These are phyloP conservation scores for Rhypophila decipiens DNA, from an alignment of 495 filamentous ascomycete species.

Conservation along the genomic window DNA sequence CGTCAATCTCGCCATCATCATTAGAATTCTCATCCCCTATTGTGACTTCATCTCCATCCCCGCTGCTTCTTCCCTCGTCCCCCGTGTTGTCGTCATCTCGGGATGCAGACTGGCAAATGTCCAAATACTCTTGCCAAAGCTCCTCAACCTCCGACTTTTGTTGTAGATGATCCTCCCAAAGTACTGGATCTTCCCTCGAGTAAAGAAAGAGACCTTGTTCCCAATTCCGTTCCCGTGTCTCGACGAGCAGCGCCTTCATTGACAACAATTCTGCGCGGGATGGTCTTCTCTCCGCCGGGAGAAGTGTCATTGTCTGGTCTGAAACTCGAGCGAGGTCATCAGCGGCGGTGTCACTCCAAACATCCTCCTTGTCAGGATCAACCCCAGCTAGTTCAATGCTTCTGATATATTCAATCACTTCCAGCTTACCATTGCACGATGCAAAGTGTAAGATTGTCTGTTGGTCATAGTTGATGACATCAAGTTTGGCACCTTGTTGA, in stretches of 20 bases:
- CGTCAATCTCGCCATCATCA: not conserved
- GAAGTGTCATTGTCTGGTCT: not conserved
- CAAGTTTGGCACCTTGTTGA: not conserved
- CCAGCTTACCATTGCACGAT: not conserved
- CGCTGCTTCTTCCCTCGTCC: not conserved
- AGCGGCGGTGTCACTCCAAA: not conserved
- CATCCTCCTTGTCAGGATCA: not conserved
- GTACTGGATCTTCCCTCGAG: not conserved
- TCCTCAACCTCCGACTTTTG: not conserved
- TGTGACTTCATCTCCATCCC: not conserved
- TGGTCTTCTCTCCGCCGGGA: not conserved
- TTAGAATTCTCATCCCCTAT: not conserved
- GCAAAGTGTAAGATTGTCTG: too few species aligned
- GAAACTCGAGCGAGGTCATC: not conserved
- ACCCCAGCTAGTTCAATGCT: not conserved
- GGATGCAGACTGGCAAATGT: not conserved
- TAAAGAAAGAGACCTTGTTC: not conserved
- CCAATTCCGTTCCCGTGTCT: not conserved
- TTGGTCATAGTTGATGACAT: not conserved
- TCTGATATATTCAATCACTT: not conserved
- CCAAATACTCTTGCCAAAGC: not conserved
- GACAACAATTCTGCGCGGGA: not conserved
- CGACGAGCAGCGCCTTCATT: not conserved
- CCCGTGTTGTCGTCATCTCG: not conserved
- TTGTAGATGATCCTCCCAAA: not conserved